These are phyloP conservation scores for Mycena capillaripes DNA, from an alignment of 768 basidiomycete species.

Conservation along the genomic window DNA sequence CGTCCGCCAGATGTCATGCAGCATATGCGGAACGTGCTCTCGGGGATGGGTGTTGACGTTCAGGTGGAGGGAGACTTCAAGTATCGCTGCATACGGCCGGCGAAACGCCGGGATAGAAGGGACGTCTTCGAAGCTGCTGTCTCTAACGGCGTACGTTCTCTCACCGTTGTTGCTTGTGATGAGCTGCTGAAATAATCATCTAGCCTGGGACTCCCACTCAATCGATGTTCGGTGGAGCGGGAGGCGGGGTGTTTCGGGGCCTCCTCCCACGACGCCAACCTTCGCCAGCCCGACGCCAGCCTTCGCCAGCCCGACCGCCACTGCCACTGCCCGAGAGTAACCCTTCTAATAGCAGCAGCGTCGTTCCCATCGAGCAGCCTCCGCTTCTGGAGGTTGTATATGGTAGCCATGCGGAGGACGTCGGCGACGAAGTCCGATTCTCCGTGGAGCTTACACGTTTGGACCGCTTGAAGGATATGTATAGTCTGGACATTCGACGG, in stretches of 20 bases:
- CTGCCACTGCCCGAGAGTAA: conserved; percentile 42
- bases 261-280: conserved; percentile 74
- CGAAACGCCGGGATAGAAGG: conserved; percentile 58
- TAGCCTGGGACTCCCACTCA: not conserved
- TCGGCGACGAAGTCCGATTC: conserved; percentile 93
- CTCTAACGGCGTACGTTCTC: conserved; percentile 54
- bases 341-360: conserved; percentile 40
- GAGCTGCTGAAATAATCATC: not conserved
- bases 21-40: conserved; percentile 76
- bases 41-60: conserved; percentile 86
- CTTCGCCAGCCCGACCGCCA: conserved; percentile 41
- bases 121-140: conserved; percentile 45
- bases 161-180: not conserved
- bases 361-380: conserved; percentile 35
- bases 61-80: conserved; percentile 87
- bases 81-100: conserved; percentile 81
- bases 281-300: conserved; percentile 61
- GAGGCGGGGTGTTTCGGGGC: conserved; percentile 70
- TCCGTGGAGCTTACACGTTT: conserved; percentile 92
- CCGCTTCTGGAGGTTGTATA: conserved; percentile 58
- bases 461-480: conserved; percentile 85
- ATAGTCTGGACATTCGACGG: conserved; percentile 89
- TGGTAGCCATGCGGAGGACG: conserved; percentile 77
- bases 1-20: conserved; percentile 84
- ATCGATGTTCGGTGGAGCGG: conserved; percentile 44